phyloP scores from a whole-genome alignment of 257 asterid genomes.

The Agastache rugosa region DNA sequence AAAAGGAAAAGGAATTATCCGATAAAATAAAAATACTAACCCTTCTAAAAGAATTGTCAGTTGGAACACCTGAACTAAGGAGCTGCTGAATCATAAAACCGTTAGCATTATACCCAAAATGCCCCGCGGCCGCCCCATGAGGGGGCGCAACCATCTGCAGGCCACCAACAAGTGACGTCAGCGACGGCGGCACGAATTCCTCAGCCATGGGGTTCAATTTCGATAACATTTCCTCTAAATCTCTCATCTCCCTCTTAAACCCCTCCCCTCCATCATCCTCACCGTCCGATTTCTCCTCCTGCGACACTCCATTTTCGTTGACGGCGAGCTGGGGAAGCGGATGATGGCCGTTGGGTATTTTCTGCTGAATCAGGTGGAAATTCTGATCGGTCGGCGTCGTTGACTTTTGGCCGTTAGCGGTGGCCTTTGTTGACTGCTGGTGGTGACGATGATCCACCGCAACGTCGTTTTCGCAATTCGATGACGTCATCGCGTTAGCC shows the following conservation, averaged over 20 bases:
- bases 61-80: conserved; percentile 51
- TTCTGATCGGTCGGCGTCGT: conserved; percentile 58
- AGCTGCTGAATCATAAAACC: conserved; percentile 59
- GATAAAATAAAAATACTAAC: conserved; percentile 47
- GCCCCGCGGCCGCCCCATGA: conserved; percentile 52
- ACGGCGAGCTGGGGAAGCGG: conserved; percentile 37
- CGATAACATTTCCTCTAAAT: conserved; percentile 75
- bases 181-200: conserved; percentile 77
- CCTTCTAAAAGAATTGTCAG: conserved; percentile 66
- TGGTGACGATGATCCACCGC: conserved; percentile 50
- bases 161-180: conserved; percentile 39
- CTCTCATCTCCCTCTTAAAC: conserved; percentile 71
- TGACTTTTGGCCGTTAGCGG: conserved; percentile 54
- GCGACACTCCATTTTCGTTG: conserved; percentile 42
- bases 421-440: conserved; percentile 41
- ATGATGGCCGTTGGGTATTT: conserved; percentile 45
- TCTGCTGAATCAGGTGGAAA: conserved; percentile 52
- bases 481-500: conserved; percentile 53
- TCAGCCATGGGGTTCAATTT: conserved; percentile 83
- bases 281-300: conserved; percentile 36
- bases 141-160: conserved; percentile 45
- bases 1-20: background rate
- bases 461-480: conserved; percentile 64
- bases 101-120: conserved; percentile 63
- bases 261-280: conserved; percentile 60